Evolutionary conservation across 1,284 basidiomycete genomes (phyloP).

Genomic region (Takashimella tepidaria): DNA sequence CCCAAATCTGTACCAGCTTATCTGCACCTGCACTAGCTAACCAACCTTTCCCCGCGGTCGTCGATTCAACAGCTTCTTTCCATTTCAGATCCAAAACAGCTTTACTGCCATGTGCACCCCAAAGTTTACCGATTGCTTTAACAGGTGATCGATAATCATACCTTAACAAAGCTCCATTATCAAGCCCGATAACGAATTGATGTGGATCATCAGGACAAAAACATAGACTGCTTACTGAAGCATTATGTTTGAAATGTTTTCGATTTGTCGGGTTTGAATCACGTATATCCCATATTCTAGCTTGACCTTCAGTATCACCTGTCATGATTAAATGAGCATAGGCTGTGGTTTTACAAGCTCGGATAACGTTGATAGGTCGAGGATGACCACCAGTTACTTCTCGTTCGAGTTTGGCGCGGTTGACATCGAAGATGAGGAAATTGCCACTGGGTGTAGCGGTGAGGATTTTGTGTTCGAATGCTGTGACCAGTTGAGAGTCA

Average conservation of each 20-base stretch:
- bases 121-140: conserved; percentile 60
- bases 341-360: conserved; percentile 55
- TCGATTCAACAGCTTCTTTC: conserved; percentile 44
- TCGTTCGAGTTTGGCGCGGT: conserved; percentile 68
- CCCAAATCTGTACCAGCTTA: conserved; percentile 75
- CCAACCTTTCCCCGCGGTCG: conserved; percentile 60
- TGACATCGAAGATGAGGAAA: conserved; percentile 76
- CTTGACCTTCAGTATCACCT: conserved; percentile 73
- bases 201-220: conserved; percentile 67
- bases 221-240: conserved; percentile 63
- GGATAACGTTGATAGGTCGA: conserved; percentile 66
- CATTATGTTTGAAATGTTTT: conserved; percentile 63
- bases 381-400: conserved; percentile 63
- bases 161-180: conserved; percentile 62
- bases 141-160: conserved; percentile 73
- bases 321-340: conserved; percentile 68
- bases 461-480: conserved; percentile 68
- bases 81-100: conserved; percentile 75
- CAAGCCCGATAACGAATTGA: conserved; percentile 68
- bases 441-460: conserved; percentile 79
- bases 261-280: conserved; percentile 63
- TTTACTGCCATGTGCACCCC: conserved; percentile 66
- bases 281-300: conserved; percentile 77
- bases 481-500: no score
- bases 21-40: conserved; percentile 76